These are phyloP conservation scores for Bryum argenteum DNA, from an alignment of 225 moss, liverwort and hornwort species.

Conservation along the genomic window DNA sequence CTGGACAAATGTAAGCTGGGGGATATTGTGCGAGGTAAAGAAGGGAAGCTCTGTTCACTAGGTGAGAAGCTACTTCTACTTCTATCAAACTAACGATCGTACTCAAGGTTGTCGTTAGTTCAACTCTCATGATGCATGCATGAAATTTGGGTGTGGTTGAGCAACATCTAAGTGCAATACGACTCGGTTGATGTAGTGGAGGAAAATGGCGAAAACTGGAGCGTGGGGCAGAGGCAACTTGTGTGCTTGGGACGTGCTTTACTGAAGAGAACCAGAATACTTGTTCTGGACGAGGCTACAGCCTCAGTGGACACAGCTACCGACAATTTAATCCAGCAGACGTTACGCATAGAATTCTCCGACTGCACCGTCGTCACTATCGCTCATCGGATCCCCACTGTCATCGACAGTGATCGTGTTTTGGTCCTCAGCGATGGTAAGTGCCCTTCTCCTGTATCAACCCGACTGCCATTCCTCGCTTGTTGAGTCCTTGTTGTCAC, in stretches of 20 bases:
- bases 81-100: background rate
- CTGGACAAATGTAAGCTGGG: slow-evolving; percentile 65
- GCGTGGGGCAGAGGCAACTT: slow-evolving; percentile 62
- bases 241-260: slow-evolving; percentile 61
- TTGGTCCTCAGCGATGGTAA: slow-evolving; percentile 64
- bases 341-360: slow-evolving; percentile 52
- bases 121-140: background rate
- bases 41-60: slow-evolving; percentile 48
- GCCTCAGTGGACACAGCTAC: slow-evolving; percentile 58
- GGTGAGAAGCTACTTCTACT: slow-evolving; percentile 22
- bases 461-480: background rate
- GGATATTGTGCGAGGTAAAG: slow-evolving; percentile 51
- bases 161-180: background rate
- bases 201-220: slow-evolving; percentile 75
- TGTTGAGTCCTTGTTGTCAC: background rate
- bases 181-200: slow-evolving; percentile 41
- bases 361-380: slow-evolving; percentile 60
- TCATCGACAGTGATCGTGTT: slow-evolving; percentile 64
- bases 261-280: slow-evolving; percentile 51
- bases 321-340: slow-evolving; percentile 57
- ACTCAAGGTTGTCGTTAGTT: background rate
- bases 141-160: background rate
- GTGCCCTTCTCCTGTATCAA: background rate
- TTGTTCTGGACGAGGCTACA: slow-evolving; percentile 61
- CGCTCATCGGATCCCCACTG: slow-evolving; percentile 65